phyloP scores from a whole-genome alignment of 1,139 yeast genomes.

The Blastobotrys elegans region DNA sequence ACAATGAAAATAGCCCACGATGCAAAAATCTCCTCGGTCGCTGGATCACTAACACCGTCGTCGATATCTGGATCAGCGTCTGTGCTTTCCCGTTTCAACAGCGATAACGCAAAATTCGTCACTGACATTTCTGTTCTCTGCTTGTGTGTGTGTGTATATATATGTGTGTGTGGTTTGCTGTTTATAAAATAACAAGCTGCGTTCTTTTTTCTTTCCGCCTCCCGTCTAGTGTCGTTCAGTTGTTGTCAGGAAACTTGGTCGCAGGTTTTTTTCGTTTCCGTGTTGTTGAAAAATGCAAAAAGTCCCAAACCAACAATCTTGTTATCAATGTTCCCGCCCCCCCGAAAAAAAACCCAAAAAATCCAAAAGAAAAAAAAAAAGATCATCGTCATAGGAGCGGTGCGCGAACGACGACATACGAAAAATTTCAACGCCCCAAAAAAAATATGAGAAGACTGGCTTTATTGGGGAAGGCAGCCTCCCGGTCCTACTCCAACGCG shows the following conservation, averaged over 20 bases:
- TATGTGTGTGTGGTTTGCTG: neutral
- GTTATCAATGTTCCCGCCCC: no score
- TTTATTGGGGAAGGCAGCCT: no score
- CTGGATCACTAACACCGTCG: slow-evolving; percentile 73
- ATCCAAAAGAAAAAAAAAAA: no score
- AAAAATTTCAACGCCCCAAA: no score
- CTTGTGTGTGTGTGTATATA: neutral
- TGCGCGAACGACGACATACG: no score
- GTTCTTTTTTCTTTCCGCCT: no score
- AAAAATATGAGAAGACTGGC: no score
- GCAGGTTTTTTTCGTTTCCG: no score
- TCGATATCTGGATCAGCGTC: slow-evolving; percentile 42
- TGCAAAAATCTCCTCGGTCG: slow-evolving; percentile 92
- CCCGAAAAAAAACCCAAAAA: no score
- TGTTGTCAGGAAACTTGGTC: neutral
- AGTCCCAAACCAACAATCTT: no score
- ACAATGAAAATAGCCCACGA: slow-evolving; percentile 96
- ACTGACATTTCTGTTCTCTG: neutral
- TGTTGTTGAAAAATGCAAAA: neutral
- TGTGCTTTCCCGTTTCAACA: slow-evolving; percentile 32
- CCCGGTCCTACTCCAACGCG: slow-evolving; percentile 1
- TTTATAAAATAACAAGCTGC: no score
- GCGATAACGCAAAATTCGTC: slow-evolving; percentile 4
- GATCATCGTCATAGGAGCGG: no score
- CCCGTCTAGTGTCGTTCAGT: neutral